Evolutionary conservation across 495 filamentous ascomycete genomes (phyloP).

Genomic region (Niebla homalea): DNA sequence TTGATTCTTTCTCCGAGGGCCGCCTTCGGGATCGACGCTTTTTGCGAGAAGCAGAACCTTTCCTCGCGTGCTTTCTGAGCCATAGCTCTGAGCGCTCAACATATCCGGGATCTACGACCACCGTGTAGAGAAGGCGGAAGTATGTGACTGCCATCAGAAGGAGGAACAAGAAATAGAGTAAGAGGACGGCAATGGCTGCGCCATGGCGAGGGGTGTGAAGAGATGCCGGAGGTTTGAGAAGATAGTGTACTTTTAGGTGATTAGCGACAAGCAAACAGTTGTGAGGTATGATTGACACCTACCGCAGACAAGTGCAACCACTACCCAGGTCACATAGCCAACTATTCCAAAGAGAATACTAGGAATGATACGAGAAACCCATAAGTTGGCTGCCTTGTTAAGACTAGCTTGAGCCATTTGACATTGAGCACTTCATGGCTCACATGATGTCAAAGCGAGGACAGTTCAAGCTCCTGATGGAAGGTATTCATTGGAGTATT

Average conservation of each 20-base stretch:
- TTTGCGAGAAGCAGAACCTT: constrained; percentile 7
- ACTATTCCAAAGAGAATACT: constrained; percentile 42
- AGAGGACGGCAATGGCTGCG: constrained; percentile 53
- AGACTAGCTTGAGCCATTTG: constrained; percentile 11
- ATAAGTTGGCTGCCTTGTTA: constrained; percentile 36
- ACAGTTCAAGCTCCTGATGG: background rate
- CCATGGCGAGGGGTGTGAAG: constrained; percentile 30
- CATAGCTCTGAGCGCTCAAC: constrained; percentile 37
- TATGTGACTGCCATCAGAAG: constrained; percentile 54
- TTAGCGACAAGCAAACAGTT: constrained; percentile 2
- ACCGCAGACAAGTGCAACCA: constrained; percentile 48
- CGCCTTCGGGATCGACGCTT: background rate
- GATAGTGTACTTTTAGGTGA: constrained; percentile 42
- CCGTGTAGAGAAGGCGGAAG: constrained; percentile 48
- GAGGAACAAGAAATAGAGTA: constrained; percentile 57
- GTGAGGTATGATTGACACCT: constrained; percentile 15
- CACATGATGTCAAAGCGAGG: background rate
- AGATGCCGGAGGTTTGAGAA: constrained; percentile 39
- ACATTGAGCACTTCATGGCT: background rate
- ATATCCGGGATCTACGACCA: constrained; percentile 55
- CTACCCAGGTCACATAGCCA: constrained; percentile 48
- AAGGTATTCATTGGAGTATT: background rate
- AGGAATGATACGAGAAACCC: constrained; percentile 44
- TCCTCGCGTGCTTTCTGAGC: constrained; percentile 16
- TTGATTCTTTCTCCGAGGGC: constrained; percentile 4